phyloP scores from a whole-genome alignment of 2,329 filamentous ascomycete genomes.

The Graphiopsis chlorocephala region DNA sequence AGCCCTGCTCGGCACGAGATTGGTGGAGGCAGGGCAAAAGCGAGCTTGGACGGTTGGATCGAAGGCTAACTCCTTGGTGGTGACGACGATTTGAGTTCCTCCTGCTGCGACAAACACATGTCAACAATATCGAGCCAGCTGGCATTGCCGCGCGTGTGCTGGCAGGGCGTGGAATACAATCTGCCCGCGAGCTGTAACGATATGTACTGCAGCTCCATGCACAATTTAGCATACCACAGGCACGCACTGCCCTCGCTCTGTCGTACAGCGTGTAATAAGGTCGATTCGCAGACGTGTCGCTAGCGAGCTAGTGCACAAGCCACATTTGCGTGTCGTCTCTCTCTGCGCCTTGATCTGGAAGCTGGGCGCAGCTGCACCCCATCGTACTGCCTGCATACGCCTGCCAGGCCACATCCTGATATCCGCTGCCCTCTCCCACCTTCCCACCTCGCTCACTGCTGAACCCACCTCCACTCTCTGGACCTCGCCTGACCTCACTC shows the following conservation, averaged over 20 bases:
- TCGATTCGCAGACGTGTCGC: neutral
- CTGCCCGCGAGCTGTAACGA: neutral
- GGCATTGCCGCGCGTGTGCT: neutral
- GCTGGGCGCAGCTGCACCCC: neutral
- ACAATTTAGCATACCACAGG: neutral
- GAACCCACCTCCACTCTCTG: neutral
- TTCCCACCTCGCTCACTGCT: neutral
- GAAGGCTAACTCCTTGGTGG: neutral
- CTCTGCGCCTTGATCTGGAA: neutral
- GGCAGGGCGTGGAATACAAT: no score
- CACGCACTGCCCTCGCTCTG: neutral
- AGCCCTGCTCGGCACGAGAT: neutral
- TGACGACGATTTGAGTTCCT: neutral
- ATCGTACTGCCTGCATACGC: neutral
- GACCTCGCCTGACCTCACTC: neutral
- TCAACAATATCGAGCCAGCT: neutral
- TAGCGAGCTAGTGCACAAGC: neutral
- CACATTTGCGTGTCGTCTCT: neutral
- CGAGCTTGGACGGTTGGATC: neutral
- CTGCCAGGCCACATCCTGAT: constrained; percentile 1
- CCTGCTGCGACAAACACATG: neutral
- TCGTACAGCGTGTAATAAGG: neutral
- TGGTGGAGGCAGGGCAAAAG: neutral
- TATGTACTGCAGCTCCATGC: neutral
- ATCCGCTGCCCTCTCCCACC: neutral